Conservation (phyloP, 495 filamentous ascomycete genomes). For the Neurospora sp. region DNA sequence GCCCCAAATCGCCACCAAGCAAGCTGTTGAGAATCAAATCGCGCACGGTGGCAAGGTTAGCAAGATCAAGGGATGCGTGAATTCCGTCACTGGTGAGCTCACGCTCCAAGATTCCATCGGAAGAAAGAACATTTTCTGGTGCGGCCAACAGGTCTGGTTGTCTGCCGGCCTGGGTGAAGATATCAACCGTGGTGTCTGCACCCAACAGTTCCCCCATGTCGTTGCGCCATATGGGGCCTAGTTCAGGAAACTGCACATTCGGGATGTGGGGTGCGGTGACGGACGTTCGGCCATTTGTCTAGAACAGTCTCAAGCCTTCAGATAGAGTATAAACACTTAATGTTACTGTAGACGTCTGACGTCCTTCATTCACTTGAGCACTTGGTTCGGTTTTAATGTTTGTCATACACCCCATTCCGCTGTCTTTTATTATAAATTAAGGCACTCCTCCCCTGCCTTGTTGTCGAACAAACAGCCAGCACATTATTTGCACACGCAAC, state of each 20-base stretch:
- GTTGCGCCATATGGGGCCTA: not conserved
- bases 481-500: not conserved
- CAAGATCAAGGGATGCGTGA: conserved; percentile 5
- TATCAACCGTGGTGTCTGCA: not conserved
- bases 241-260: not conserved
- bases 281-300: not conserved
- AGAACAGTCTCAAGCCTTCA: not conserved
- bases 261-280: not conserved
- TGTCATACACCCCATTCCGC: not conserved
- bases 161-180: not conserved
- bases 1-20: conserved; percentile 2
- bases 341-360: not conserved
- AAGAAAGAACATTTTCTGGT: not conserved
- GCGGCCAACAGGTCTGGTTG: conserved; percentile 6
- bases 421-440: not conserved
- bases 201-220: not conserved
- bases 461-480: not conserved
- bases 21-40: not conserved
- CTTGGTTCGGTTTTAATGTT: not conserved
- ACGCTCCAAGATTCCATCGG: conserved; percentile 1
- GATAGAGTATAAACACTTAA: not conserved
- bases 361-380: not conserved
- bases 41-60: not conserved
- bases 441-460: not conserved
- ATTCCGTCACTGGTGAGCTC: conserved; percentile 3